Evolutionary conservation across 306 rosid species (phyloP).

Genomic region (Quercus gilva): DNA sequence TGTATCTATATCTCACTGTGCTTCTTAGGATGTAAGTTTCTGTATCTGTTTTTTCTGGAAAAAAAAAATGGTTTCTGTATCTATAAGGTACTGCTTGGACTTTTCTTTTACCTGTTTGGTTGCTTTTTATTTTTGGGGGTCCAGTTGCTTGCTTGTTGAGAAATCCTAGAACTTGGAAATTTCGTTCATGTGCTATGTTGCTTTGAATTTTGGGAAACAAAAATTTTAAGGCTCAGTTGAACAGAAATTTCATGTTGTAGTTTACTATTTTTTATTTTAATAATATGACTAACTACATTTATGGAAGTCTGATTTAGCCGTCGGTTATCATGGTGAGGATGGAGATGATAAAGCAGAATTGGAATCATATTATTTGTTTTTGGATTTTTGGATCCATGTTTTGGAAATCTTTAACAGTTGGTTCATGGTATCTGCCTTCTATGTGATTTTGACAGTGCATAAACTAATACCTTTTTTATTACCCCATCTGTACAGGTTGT

Average conservation of each 20-base stretch:
- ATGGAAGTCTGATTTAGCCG: neutral
- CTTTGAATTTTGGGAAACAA: neutral
- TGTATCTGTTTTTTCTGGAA: too few relatives aligned
- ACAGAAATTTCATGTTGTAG: neutral
- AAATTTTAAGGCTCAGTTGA: neutral
- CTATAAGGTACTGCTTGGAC: too few relatives aligned
- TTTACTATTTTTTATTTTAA: neutral
- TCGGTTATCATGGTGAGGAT: neutral
- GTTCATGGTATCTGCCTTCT: neutral
- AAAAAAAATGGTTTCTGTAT: too few relatives aligned
- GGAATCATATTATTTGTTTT: neutral
- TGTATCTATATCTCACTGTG: too few relatives aligned
- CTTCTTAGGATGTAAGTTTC: too few relatives aligned
- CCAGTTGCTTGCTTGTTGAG: neutral
- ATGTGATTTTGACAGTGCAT: constrained; percentile 1
- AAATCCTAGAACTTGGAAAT: neutral
- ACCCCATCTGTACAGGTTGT: constrained; percentile 56
- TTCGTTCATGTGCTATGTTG: neutral
- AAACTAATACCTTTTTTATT: constrained; percentile 10
- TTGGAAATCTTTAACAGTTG: constrained; percentile 3
- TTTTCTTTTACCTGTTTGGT: too few relatives aligned
- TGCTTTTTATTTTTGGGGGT: too few relatives aligned
- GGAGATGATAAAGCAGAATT: neutral
- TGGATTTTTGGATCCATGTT: neutral
- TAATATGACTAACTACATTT: neutral